phyloP scores from a whole-genome alignment of 371 early-diverging fungal genomes.

The Entomophthora muscae region DNA sequence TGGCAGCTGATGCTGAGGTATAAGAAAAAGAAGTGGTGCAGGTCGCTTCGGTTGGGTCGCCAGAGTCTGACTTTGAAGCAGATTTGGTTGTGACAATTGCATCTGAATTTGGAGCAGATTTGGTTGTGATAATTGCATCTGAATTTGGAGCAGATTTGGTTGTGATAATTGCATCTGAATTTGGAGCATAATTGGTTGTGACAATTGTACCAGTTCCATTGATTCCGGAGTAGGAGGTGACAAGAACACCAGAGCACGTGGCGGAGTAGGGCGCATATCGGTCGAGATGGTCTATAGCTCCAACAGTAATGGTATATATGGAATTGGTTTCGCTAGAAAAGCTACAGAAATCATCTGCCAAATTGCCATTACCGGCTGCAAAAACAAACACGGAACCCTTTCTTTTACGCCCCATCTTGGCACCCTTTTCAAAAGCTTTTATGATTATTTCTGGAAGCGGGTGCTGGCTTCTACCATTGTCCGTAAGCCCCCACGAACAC shows the following conservation, averaged over 20 bases:
- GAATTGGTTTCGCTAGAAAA: constrained; percentile 93
- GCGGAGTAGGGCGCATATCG: constrained; percentile 75
- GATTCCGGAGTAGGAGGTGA: constrained; percentile 80
- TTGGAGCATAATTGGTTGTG: no score
- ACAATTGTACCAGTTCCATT: no score
- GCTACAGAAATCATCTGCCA: constrained; percentile 73
- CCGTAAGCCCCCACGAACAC: constrained; percentile 90
- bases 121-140: no score
- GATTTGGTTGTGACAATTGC: no score
- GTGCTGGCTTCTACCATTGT: constrained; percentile 75
- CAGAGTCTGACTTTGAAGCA: no score
- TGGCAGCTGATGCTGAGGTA: constrained; percentile 92
- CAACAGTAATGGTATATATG: constrained; percentile 85
- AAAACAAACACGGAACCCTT: constrained; percentile 83
- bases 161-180: no score
- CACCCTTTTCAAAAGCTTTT: no score
- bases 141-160: no score
- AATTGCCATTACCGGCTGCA: constrained; percentile 89
- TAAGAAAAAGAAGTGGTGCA: no score
- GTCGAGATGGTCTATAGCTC: constrained; percentile 60
- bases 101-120: no score
- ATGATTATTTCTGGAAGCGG: no score
- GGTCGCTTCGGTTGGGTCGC: no score
- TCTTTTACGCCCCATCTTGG: constrained; percentile 61
- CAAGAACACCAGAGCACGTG: constrained; percentile 72